Evolutionary conservation across 2,329 filamentous ascomycete species (phyloP), one percentile per base, ranked within the genome.

Genomic region (Aspergillus niger): DNA sequence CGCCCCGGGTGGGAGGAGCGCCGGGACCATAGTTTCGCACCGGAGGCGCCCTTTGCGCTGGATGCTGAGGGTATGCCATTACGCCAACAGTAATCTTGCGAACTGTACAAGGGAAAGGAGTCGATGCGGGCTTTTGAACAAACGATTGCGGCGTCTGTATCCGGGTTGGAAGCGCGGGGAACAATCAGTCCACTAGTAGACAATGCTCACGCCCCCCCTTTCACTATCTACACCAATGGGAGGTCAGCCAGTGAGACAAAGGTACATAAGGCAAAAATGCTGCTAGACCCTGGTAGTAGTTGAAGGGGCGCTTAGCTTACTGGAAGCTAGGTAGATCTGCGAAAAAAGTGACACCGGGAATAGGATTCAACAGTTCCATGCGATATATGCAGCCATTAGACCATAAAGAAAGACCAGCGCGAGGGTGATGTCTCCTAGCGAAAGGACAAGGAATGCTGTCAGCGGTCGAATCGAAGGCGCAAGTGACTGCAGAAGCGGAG

Each of bases 41-140:
- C 26, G 75, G 76, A 55, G 71, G 73, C 26, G 70, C 71, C 55
- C 71, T 66, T 65, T 75, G 72, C 51, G 66, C 63, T 36, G 69
- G 69, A 51, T 68, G 71, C 51, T 72, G 73, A 44, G 72, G 70
- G 53, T 77, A 78, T 58, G 75, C 76, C 76, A 78, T 78, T 57
- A 60, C 62, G 20, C 41, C 57, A 32, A 5, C 22, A 26, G 17
- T 44, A 39, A 39, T 32, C 49, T 52, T 17, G 43, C 26, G 36
- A 11, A 22, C 24, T 26, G 30, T 26, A 30, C 15, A 55, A 53
- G 24, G 58, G 3, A 30, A 8, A 13, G 11, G 36, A 22, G 24
- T 41, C 8, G 32, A 30, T 11, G 47, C 17, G 20, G 6, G 38
- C 2, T 13, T 17, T 30, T 26, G 32, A 55, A 43, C 41, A 41